phyloP scores from a whole-genome alignment of 768 basidiomycete species.

The Coprinopsis sp. region DNA sequence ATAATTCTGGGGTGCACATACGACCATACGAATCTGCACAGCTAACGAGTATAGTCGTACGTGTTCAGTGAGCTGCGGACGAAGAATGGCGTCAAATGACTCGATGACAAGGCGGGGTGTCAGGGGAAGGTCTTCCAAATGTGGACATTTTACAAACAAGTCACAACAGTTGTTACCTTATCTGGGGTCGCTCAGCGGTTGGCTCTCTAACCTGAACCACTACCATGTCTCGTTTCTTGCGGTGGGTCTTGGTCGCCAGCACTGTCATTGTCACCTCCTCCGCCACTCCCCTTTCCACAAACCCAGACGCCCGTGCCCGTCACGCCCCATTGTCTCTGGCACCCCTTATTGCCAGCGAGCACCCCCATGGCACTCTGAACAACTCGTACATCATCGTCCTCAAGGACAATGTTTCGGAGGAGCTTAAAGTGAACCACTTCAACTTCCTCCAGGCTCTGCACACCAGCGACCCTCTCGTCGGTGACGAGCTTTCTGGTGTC shows the following conservation, averaged over 20 bases:
- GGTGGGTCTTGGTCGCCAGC: constrained; percentile 40
- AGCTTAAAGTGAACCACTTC: constrained; percentile 69
- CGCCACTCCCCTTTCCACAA: constrained; percentile 51
- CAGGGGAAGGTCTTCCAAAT: constrained; percentile 43
- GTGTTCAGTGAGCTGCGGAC: no score
- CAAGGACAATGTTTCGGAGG: constrained; percentile 59
- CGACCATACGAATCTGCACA: no score
- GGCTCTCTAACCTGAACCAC: constrained; percentile 16
- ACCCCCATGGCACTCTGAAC: constrained; percentile 70
- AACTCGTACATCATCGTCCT: constrained; percentile 95
- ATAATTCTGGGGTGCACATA: no score
- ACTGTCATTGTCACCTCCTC: constrained; percentile 32
- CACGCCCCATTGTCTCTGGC: constrained; percentile 51
- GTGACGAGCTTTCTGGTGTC: constrained; percentile 50
- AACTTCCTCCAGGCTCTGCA: constrained; percentile 69
- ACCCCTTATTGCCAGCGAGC: constrained; percentile 53
- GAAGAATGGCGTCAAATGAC: no score
- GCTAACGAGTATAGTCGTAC: no score
- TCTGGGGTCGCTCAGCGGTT: constrained; percentile 1
- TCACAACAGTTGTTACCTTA: constrained; percentile 9
- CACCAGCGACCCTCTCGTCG: constrained; percentile 46
- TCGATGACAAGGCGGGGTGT: constrained; percentile 30
- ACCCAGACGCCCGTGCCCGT: constrained; percentile 25
- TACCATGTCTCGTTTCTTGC: constrained; percentile 41
- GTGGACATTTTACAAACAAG: constrained; percentile 20